Conservation (phyloP, 306 rosid species). For the Corylus americana region DNA sequence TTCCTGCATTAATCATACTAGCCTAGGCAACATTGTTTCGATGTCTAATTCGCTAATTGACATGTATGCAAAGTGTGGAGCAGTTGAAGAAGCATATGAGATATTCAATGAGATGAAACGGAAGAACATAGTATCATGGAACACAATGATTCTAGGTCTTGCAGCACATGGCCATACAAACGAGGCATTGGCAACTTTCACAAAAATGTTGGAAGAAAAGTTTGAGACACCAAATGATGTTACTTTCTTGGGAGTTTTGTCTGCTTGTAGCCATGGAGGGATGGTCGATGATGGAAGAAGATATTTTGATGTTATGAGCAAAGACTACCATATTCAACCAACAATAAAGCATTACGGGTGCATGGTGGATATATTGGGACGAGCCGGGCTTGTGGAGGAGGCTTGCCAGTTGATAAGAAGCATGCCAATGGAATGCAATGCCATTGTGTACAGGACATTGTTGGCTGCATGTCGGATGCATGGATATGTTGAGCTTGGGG, state of each 20-base stretch:
- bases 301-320: slow-evolving; percentile 49
- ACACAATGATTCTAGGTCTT: slow-evolving; percentile 72
- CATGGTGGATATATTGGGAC: slow-evolving; percentile 75
- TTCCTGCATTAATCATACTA: slow-evolving; percentile 28
- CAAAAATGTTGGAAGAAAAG: slow-evolving; percentile 47
- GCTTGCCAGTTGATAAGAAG: slow-evolving; percentile 53
- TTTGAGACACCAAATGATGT: slow-evolving; percentile 52
- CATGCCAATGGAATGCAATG: slow-evolving; percentile 67
- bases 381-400: slow-evolving; percentile 67
- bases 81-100: slow-evolving; percentile 58
- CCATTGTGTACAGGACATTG: slow-evolving; percentile 74
- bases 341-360: slow-evolving; percentile 81
- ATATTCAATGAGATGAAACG: slow-evolving; percentile 39
- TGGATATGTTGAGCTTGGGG: slow-evolving; percentile 57
- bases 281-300: slow-evolving; percentile 61
- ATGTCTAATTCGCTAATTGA: slow-evolving; percentile 62
- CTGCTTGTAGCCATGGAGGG: slow-evolving; percentile 79
- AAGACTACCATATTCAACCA: slow-evolving; percentile 52
- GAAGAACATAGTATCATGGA: slow-evolving; percentile 71
- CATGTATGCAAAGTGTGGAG: slow-evolving; percentile 85
- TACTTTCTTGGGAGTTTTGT: slow-evolving; percentile 69
- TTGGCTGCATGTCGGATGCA: slow-evolving; percentile 67
- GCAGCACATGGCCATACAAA: slow-evolving; percentile 63
- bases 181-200: slow-evolving; percentile 54
- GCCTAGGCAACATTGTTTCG: slow-evolving; percentile 21